A percentile compares a stretch with the other conserved stretches of the same genome.
These are phyloP conservation scores for Geranomyces michiganensis DNA, from an alignment of 192 early-diverging fungal species.

Conservation along the genomic window DNA sequence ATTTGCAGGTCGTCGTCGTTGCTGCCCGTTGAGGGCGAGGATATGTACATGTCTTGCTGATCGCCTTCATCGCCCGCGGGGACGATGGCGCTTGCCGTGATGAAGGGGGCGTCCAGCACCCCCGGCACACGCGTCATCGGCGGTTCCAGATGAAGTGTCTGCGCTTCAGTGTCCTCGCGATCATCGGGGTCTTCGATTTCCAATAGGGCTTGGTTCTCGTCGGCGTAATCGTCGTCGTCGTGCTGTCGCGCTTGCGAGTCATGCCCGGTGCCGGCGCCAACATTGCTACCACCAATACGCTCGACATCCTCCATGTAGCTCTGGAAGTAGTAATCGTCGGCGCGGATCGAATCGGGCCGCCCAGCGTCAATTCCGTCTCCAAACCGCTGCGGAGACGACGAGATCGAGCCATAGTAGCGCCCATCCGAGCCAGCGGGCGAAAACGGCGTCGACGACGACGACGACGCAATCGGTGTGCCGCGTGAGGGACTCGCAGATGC, in stretches of 20 bases:
- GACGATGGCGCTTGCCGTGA: slow-evolving; percentile 37
- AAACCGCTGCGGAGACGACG: slow-evolving; percentile 1
- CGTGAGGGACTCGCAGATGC: no score
- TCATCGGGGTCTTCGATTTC: not conserved
- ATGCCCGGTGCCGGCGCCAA: not conserved
- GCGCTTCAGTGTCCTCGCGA: slow-evolving; percentile 6
- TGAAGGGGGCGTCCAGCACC: slow-evolving; percentile 51
- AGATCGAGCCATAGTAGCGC: not conserved
- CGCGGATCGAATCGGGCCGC: not conserved
- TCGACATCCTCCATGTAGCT: not conserved
- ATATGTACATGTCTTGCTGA: slow-evolving; percentile 29
- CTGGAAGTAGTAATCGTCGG: slow-evolving; percentile 1
- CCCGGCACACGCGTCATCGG: slow-evolving; percentile 55
- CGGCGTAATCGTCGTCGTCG: not conserved
- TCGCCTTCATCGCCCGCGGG: slow-evolving; percentile 47
- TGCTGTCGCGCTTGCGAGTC: not conserved
- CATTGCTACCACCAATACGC: not conserved
- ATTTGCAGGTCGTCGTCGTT: slow-evolving; percentile 47
- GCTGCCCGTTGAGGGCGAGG: slow-evolving; percentile 14
- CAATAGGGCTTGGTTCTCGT: no score
- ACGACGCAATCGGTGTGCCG: no score
- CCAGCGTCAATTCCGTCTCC: not conserved
- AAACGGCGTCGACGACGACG: no score
- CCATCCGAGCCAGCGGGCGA: no score
- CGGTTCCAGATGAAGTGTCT: slow-evolving; percentile 45